A percentile compares a stretch with the other conserved stretches of the same genome.
phyloP scores from a whole-genome alignment of 2,329 filamentous ascomycete species.

The Aspergillus sp. region DNA sequence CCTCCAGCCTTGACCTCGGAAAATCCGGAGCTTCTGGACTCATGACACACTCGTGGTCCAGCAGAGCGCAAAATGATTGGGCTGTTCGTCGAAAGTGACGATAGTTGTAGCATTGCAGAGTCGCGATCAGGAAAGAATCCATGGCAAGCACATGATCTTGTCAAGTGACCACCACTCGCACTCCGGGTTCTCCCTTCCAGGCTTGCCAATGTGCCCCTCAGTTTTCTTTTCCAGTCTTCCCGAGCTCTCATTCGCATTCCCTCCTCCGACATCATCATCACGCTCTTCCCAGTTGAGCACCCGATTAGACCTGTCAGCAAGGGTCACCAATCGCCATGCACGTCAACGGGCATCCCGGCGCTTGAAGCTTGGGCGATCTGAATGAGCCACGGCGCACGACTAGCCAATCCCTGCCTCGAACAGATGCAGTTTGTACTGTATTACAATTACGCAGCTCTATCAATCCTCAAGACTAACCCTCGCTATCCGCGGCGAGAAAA shows the following conservation, averaged over 20 bases:
- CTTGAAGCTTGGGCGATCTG: conserved; percentile 5
- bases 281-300: background rate
- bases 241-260: background rate
- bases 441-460: conserved; percentile 4
- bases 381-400: background rate
- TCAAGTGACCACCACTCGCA: conserved; percentile 11
- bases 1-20: conserved; percentile 1
- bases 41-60: background rate
- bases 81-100: background rate
- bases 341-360: conserved; percentile 5
- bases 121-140: conserved; percentile 4
- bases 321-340: conserved; percentile 14
- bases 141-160: conserved; percentile 14
- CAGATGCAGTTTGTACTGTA: background rate
- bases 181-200: background rate
- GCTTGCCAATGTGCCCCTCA: background rate
- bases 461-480: background rate
- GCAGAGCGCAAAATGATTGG: background rate
- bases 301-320: background rate
- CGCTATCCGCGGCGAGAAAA: background rate
- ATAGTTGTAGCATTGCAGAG: conserved; percentile 2
- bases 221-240: background rate
- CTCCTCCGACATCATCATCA: background rate
- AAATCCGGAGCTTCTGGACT: background rate
- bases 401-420: background rate